A percentile compares a stretch with the other conserved stretches of the same genome.
These are phyloP conservation scores for Bolboschoenoplectus hybrid DNA, from an alignment of 202 grass and related monocot species.

Conservation along the genomic window DNA sequence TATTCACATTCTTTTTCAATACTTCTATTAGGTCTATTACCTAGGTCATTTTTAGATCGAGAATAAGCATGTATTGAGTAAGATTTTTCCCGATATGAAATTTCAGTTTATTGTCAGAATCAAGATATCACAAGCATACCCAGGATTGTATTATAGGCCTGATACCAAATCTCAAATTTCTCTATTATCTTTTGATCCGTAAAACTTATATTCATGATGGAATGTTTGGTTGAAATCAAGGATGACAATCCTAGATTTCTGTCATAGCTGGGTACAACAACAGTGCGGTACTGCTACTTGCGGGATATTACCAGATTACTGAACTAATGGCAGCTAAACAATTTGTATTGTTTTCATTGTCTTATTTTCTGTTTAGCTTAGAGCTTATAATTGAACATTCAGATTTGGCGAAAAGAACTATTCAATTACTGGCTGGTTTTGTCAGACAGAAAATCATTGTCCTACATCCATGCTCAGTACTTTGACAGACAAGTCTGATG, in stretches of 20 bases:
- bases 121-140: not conserved
- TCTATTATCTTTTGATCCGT: not conserved
- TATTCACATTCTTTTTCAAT: not conserved
- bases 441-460: not conserved
- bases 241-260: not conserved
- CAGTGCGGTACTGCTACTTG: not conserved
- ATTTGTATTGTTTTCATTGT: not conserved
- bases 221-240: not conserved
- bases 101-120: not conserved
- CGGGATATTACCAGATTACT: not conserved
- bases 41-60: not conserved
- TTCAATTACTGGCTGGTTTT: not conserved
- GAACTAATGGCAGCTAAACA: not conserved
- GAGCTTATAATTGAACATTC: not conserved
- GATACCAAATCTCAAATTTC: constrained; percentile 1
- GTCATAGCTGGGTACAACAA: not conserved
- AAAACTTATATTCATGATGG: not conserved
- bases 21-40: not conserved
- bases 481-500: not conserved
- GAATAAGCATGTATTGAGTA: not conserved
- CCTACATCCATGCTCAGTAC: not conserved
- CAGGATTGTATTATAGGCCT: not conserved
- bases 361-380: not conserved
- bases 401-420: not conserved
- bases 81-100: not conserved